Evolutionary conservation across 2,329 filamentous ascomycete genomes (phyloP), one percentile per base, ranked within the genome.

Genomic region (Trichoderma brevicompactum): DNA sequence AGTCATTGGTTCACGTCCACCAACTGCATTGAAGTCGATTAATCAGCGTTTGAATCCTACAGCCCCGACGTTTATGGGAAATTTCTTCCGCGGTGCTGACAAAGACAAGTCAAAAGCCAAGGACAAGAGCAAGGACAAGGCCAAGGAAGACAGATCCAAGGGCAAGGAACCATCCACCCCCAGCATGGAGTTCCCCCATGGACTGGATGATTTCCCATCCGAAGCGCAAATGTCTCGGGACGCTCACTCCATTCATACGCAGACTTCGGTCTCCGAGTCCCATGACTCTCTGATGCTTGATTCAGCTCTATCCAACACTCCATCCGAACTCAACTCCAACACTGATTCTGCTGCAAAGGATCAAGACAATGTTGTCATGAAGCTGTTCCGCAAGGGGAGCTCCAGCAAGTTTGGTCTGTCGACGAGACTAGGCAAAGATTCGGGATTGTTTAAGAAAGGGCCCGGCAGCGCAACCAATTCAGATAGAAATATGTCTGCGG

Each of bases 21-120:
- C 80, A 5, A 75, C 74, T 7, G 69, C 74, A 7, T 70, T 78
- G 44, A 81, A 75, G 15, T 76, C 73, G 75, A 84, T 72, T 80
- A 89, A 74, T 76, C 88, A 76, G 79, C 88, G 77, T 72, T 83
- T 98, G 34, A 98, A 99, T 72, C 95, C 95, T 7, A 87, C 92
- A 7, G 95, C 94, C 0, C 94, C 94, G 8, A 92, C 90, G 0
- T 98, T 98, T 75, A 94, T 90, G 77, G 89, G 85, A 9, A 85
- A 88, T 43, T 86, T 95, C 66, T 86, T 88, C 71, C 81, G 83
- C 19, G 77, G 74, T 67, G 69, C 72, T 23, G 81, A 79, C 69
- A 73, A 55, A 66, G 76, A 54, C 61, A 65, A 62, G 38, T 69
- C 73, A 15, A 79, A 73, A 65, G 77, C 78, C 52, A 77, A 77